These are phyloP conservation scores for Forsythia viridissima DNA, from an alignment of 257 asterid genomes.

Conservation along the genomic window DNA sequence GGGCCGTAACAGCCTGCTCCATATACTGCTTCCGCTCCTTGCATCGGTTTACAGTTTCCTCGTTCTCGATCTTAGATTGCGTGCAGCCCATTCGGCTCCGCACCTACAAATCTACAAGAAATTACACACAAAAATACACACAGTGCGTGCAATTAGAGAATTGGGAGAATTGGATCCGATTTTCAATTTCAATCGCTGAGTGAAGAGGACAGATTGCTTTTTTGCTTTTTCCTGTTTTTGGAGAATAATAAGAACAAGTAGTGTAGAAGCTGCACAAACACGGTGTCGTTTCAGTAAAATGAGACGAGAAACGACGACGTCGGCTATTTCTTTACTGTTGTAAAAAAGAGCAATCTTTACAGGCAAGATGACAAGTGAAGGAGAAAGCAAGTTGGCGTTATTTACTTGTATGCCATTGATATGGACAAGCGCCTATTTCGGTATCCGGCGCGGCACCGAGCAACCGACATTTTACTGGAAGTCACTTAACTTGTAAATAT, in stretches of 20 bases:
- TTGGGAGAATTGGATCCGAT: not conserved
- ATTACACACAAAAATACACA: not conserved
- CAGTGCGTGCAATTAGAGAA: not conserved
- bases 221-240: not conserved
- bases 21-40: slow-evolving; percentile 77
- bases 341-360: not conserved
- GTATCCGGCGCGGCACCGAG: not conserved
- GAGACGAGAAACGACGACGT: not conserved
- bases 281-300: not conserved
- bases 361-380: not conserved
- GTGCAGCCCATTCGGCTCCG: slow-evolving; percentile 67
- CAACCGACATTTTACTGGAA: not conserved
- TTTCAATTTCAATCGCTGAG: not conserved
- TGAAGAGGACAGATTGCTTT: not conserved
- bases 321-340: not conserved
- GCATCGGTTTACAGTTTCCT: slow-evolving; percentile 87
- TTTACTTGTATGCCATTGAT: not conserved
- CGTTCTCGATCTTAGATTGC: slow-evolving; percentile 91
- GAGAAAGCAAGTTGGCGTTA: not conserved
- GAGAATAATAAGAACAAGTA: not conserved
- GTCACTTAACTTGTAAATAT: not conserved
- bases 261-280: not conserved
- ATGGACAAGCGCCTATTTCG: not conserved
- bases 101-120: not conserved
- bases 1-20: slow-evolving; percentile 77